Percentiles rank a stretch among this genome's conserved stretches.
phyloP scores from a whole-genome alignment of 116 monocot species.

The Iris pallida region DNA sequence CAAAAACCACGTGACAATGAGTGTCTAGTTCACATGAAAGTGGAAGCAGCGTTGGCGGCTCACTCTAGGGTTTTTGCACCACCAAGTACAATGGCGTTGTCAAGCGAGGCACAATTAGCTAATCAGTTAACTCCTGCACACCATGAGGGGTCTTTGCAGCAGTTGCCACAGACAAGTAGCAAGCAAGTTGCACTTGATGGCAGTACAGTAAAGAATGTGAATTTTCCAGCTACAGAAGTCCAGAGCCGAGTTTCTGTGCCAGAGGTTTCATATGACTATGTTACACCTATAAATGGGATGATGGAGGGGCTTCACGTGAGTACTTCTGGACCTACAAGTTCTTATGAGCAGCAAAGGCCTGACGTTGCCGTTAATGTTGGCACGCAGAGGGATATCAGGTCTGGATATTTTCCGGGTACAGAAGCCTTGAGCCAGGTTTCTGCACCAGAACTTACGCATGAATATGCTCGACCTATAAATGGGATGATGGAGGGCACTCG shows the following conservation, averaged over 20 bases:
- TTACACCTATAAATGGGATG: constrained; percentile 15
- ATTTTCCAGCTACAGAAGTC: constrained; percentile 11
- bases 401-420: constrained; percentile 1
- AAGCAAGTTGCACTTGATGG: constrained; percentile 13
- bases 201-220: constrained; percentile 17
- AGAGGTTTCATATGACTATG: constrained; percentile 10
- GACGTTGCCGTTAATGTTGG: background rate
- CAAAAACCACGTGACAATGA: constrained; percentile 19
- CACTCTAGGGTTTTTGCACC: too few species aligned
- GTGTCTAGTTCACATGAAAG: constrained; percentile 8
- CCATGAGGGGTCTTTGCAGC: constrained; percentile 2
- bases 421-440: background rate
- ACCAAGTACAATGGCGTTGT: too few species aligned
- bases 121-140: too few species aligned
- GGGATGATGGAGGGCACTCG: constrained; percentile 9
- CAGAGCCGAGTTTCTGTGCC: constrained; percentile 5
- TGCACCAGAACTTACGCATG: background rate
- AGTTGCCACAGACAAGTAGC: constrained; percentile 1
- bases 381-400: too few species aligned
- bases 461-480: constrained; percentile 11
- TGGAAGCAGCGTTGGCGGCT: too few species aligned
- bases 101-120: too few species aligned
- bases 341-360: constrained; percentile 13
- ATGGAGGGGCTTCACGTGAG: constrained; percentile 9
- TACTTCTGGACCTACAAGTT: constrained; percentile 13